Evolutionary conservation across 2,329 filamentous ascomycete genomes (phyloP), one percentile per base, ranked within the genome.

Genomic region (Magnaporthales sp.): DNA sequence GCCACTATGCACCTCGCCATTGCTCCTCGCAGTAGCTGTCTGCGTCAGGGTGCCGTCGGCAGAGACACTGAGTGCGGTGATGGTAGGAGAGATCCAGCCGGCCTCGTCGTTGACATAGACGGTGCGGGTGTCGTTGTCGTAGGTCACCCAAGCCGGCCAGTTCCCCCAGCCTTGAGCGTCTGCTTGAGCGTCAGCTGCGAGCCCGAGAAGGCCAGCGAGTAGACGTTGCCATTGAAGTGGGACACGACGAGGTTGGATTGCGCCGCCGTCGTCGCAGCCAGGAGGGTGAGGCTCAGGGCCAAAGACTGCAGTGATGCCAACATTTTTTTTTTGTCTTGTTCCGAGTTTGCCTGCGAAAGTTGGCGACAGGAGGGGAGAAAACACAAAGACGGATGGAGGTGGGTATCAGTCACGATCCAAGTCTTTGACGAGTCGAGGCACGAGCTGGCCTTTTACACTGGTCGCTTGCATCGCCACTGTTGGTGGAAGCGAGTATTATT

Each of bases 211-310:
- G 74, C 71, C 24, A 80, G 74, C 5, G 75, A 75, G 70, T 75
- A 79, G 61, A 80, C 72, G 66, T 76, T 76, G 60, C 77, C 77
- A 22, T 75, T 78, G 68, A 78, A 80, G 67, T 79, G 78, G 2
- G 77, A 77, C 31, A 73, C 78, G 3, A 79, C 70, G 19, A 80
- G 71, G 22, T 71, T 78, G 22, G 22, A 58, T 22, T 58, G 54
- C 2, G 67, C 66, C 3, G 69, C 62, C 3, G 68, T 38, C 10
- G 69, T 46, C n/a, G 66, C 54, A 13, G 65, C 68, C 65, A 68
- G 26, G 9, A 68, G 66, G 10, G 63, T 61, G 46, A 69, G 51
- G n/a, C 30, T n/a, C 32, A 64, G 24, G 22, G 54, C 54, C 54
- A 58, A 22, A 15, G 24, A 27, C 22, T 27, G 54, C 1, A 58